These are phyloP conservation scores for Petrea volubilis DNA, from an alignment of 257 asterid species.

Conservation along the genomic window DNA sequence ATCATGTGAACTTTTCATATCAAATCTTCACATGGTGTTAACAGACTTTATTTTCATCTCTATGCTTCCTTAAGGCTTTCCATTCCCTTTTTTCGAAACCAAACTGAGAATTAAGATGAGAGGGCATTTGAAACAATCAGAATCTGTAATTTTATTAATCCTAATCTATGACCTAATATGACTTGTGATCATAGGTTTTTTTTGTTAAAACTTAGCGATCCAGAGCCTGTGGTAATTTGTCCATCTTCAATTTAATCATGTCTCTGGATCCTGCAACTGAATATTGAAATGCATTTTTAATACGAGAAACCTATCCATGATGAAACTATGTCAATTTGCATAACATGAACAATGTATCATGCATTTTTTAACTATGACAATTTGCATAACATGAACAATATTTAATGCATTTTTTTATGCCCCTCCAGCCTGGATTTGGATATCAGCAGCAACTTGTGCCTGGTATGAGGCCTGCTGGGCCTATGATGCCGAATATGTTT, in stretches of 20 bases:
- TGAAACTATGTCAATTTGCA: not conserved
- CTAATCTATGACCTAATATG: too few relatives aligned
- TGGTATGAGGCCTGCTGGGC: constrained; percentile 92
- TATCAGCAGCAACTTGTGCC: constrained; percentile 99
- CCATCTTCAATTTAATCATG: not conserved
- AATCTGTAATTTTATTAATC: too few relatives aligned
- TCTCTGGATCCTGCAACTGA: not conserved
- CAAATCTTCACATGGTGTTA: too few relatives aligned
- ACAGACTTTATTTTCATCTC: too few relatives aligned
- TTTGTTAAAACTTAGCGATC: not conserved
- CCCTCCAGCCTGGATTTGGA: constrained; percentile 87
- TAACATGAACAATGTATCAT: too few relatives aligned
- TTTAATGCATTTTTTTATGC: not conserved
- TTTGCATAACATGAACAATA: not conserved
- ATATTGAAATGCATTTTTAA: not conserved
- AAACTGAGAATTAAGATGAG: too few relatives aligned
- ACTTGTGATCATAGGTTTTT: not conserved
- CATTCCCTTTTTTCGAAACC: too few relatives aligned
- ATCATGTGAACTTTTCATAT: too few relatives aligned
- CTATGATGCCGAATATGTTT: constrained; percentile 84
- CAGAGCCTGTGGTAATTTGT: not conserved
- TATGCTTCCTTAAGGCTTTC: too few relatives aligned
- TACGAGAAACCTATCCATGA: not conserved
- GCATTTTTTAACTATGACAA: not conserved
- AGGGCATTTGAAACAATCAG: too few relatives aligned